Evolutionary conservation across 495 filamentous ascomycete genomes (phyloP).

Genomic region (Penicillium angulare): DNA sequence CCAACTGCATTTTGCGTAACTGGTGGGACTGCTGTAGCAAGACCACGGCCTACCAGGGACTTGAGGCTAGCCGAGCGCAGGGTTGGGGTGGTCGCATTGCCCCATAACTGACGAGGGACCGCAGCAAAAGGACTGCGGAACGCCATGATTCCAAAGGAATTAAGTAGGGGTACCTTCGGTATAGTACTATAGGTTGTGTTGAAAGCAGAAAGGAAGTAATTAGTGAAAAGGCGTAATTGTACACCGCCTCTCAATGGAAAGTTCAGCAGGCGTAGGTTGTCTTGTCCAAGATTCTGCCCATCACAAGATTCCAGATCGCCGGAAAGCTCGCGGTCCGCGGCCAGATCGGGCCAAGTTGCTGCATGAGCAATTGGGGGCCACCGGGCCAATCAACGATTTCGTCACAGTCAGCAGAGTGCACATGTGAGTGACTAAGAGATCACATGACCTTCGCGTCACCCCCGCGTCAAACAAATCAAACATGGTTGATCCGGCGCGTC

Average conservation of each 20-base stretch:
- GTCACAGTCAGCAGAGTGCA: constrained; percentile 36
- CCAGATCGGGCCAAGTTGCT: no score
- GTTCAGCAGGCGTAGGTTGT: no score
- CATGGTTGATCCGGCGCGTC: constrained; percentile 12
- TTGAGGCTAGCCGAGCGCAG: constrained; percentile 22
- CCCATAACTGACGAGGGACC: constrained; percentile 34
- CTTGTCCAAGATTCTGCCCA: no score
- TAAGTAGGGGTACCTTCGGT: no score
- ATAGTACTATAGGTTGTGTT: no score
- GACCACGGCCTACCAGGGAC: constrained; percentile 23
- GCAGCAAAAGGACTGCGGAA: constrained; percentile 32
- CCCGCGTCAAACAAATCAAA: constrained; percentile 22
- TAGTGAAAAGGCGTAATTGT: no score
- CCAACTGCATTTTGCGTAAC: constrained; percentile 67
- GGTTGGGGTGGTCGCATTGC: constrained; percentile 15
- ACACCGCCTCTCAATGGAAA: no score
- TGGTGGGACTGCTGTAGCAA: constrained; percentile 70
- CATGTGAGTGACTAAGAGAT: no score
- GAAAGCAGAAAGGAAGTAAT: no score
- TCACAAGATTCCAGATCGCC: constrained; percentile 4
- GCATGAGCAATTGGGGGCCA: no score
- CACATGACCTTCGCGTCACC: constrained; percentile 43
- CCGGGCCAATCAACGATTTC: constrained; percentile 32
- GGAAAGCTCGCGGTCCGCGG: constrained; percentile 6
- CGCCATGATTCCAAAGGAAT: constrained; percentile 27